These are phyloP conservation scores for Colletotrichum liaoningense DNA, from an alignment of 2,329 filamentous ascomycete genomes.

Conservation along the genomic window DNA sequence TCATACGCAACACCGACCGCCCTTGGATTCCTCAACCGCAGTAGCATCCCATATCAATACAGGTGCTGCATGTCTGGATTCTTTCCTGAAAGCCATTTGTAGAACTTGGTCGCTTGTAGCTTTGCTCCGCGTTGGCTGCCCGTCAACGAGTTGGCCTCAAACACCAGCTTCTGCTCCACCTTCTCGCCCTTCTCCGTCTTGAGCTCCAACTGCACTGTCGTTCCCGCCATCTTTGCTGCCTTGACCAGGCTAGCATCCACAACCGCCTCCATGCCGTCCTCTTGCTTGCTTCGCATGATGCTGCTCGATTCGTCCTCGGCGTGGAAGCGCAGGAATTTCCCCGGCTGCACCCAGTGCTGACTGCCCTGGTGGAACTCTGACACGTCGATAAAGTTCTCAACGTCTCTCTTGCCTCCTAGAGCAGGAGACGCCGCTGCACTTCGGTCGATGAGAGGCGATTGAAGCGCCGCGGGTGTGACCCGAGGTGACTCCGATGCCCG, in stretches of 20 bases:
- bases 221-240: slow-evolving; percentile 19
- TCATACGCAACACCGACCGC: not conserved
- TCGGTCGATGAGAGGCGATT: slow-evolving; percentile 3
- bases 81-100: slow-evolving; percentile 23
- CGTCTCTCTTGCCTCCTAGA: not conserved
- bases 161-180: slow-evolving; percentile 22
- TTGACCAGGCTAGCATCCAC: slow-evolving; percentile 18
- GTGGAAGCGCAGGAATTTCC: slow-evolving; percentile 14
- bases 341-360: slow-evolving; percentile 15
- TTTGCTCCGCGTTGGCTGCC: slow-evolving; percentile 17
- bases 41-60: not conserved
- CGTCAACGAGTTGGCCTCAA: slow-evolving; percentile 11
- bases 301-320: slow-evolving; percentile 21
- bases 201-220: slow-evolving; percentile 18
- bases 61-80: slow-evolving; percentile 27
- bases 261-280: slow-evolving; percentile 22
- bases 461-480: not conserved
- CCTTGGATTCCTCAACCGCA: not conserved
- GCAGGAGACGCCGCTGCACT: slow-evolving; percentile 23
- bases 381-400: slow-evolving; percentile 18
- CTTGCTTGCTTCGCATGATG: not conserved
- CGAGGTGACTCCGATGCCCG: slow-evolving; percentile 29
- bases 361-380: slow-evolving; percentile 22
- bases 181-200: slow-evolving; percentile 10
- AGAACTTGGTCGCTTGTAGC: slow-evolving; percentile 31